Conservation (phyloP, 305 asterid species). For the Solanum hybrid region DNA sequence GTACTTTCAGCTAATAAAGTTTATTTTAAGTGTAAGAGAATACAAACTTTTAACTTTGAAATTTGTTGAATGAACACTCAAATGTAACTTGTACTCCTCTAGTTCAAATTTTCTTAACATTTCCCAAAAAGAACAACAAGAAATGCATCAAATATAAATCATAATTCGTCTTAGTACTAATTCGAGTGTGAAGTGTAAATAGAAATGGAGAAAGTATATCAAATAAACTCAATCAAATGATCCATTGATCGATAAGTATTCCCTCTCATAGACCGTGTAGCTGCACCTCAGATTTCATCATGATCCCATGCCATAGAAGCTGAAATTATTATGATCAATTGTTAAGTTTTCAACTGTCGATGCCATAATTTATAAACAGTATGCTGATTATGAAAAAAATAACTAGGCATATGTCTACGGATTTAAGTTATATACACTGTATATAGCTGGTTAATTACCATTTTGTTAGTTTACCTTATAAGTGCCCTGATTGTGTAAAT, state of each 20-base stretch:
- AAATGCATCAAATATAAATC: background rate
- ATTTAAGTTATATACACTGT: background rate
- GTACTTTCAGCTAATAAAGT: background rate
- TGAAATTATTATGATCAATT: constrained; percentile 8
- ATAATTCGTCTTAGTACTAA: background rate
- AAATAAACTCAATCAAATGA: background rate
- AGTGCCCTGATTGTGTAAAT: background rate
- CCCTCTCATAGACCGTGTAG: background rate
- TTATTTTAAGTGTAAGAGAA: background rate
- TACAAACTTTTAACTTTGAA: background rate
- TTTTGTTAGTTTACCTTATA: background rate
- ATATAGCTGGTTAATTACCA: background rate
- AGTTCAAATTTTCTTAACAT: background rate
- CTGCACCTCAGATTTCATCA: constrained; percentile 25
- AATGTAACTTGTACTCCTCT: background rate
- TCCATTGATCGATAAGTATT: background rate
- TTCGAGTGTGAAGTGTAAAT: background rate
- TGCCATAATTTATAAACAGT: background rate
- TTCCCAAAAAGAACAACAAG: background rate
- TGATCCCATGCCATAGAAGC: constrained; percentile 55
- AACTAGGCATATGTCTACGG: background rate
- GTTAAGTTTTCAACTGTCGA: background rate
- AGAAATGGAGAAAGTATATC: background rate
- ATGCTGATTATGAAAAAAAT: background rate
- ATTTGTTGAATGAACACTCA: background rate